Evolutionary conservation across 2,329 filamentous ascomycete genomes (phyloP).

Genomic region (Aspergillus amoenus): DNA sequence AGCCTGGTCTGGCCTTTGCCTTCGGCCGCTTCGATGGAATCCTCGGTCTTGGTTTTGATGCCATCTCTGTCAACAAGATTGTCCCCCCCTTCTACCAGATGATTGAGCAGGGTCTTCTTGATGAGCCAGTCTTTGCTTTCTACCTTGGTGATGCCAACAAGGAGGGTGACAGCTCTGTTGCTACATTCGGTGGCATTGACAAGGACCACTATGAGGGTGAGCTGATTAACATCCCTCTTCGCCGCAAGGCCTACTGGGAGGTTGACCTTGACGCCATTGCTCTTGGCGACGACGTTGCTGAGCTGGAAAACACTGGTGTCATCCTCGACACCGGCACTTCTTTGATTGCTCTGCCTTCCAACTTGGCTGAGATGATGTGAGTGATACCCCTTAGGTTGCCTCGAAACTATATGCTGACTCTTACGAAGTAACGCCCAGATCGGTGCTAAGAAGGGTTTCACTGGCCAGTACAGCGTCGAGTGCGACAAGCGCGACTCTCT

Average conservation of each 20-base stretch:
- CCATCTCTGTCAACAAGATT: constrained; percentile 95
- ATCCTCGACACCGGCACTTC: constrained; percentile 99
- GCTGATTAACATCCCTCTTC: constrained; percentile 87
- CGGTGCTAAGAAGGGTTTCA: constrained; percentile 95
- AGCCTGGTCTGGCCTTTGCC: constrained; percentile 95
- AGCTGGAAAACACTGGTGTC: constrained; percentile 90
- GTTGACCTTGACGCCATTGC: constrained; percentile 91
- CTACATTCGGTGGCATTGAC: constrained; percentile 85
- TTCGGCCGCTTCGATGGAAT: constrained; percentile 98
- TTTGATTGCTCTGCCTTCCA: constrained; percentile 87
- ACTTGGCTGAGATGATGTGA: constrained; percentile 85
- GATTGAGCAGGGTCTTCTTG: constrained; percentile 83
- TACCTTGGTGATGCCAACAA: constrained; percentile 79
- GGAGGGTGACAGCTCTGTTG: constrained; percentile 76
- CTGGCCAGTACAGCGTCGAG: constrained; percentile 93
- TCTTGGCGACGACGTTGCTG: constrained; percentile 79
- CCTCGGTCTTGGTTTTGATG: constrained; percentile 88
- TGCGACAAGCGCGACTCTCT: constrained; percentile 79
- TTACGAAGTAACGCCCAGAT: constrained; percentile 77
- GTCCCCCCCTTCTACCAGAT: constrained; percentile 96
- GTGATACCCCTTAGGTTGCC: constrained; percentile 23
- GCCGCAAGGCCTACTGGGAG: constrained; percentile 99
- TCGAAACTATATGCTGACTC: constrained; percentile 11
- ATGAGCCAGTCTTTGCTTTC: constrained; percentile 93
- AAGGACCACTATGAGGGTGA: constrained; percentile 79